Evolutionary conservation across 106 monocot species (phyloP).

Genomic region (Amphibolis antarctica): DNA sequence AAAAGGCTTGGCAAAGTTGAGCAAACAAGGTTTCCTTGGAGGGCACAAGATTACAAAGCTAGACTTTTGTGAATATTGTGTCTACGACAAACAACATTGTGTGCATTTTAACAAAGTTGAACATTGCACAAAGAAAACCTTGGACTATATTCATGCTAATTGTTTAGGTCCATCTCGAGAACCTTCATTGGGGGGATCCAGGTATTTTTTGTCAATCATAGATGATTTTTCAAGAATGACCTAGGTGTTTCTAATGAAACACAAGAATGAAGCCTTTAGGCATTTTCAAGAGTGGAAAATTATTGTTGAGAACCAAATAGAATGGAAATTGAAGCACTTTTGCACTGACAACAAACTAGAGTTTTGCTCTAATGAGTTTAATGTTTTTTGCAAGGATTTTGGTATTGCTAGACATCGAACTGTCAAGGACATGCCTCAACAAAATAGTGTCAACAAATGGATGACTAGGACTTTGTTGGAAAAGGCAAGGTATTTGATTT

Average conservation of each 20-base stretch:
- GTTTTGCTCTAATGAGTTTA: no score
- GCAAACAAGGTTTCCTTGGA: constrained; percentile 1
- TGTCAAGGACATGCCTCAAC: not conserved
- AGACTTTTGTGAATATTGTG: constrained; percentile 10
- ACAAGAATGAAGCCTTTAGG: not conserved
- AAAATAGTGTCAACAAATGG: not conserved
- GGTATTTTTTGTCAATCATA: not conserved
- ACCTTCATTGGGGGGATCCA: not conserved
- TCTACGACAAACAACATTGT: constrained; percentile 9
- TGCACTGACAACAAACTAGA: constrained; percentile 1
- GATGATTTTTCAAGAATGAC: not conserved
- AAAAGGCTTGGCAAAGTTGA: not conserved
- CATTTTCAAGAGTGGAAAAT: not conserved
- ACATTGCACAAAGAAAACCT: no score
- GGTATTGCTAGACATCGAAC: no score
- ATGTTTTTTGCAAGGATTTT: no score
- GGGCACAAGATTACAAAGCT: not conserved
- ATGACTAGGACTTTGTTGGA: not conserved
- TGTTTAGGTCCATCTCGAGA: not conserved
- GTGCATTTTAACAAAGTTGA: not conserved
- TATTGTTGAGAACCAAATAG: not conserved
- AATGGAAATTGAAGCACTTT: not conserved
- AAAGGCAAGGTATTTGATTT: not conserved
- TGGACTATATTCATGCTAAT: constrained; percentile 1
- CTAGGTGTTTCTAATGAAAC: not conserved